Conservation (phyloP, 805 yeast genomes). For the Pichia manshurica region DNA sequence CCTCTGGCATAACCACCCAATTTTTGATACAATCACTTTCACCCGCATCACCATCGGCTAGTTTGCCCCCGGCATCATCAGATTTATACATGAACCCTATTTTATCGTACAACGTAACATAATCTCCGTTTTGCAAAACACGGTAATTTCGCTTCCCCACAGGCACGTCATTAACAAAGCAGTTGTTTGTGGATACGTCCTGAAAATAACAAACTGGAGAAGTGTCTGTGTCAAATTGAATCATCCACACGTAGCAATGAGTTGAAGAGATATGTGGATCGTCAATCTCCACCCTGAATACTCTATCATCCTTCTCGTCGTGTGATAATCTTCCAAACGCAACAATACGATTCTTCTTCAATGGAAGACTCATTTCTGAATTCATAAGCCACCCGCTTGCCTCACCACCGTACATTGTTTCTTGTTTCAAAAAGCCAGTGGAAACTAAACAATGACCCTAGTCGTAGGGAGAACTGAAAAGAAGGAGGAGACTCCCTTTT, state of each 20-base stretch:
- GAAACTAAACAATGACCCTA: too few relatives aligned
- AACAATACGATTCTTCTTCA: slow-evolving; percentile 30
- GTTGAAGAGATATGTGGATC: slow-evolving; percentile 35
- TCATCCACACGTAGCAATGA: slow-evolving; percentile 37
- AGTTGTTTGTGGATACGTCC: slow-evolving; percentile 49
- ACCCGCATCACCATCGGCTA: too few relatives aligned
- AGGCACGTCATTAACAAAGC: slow-evolving; percentile 35
- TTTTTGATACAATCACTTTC: slow-evolving; percentile 9
- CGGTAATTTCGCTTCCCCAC: slow-evolving; percentile 29
- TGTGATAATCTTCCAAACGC: slow-evolving; percentile 39
- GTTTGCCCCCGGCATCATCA: slow-evolving; percentile 6
- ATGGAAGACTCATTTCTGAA: slow-evolving; percentile 3
- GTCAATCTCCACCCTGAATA: slow-evolving; percentile 4
- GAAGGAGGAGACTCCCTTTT: too few relatives aligned
- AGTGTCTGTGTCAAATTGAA: slow-evolving; percentile 43
- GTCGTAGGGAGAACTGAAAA: too few relatives aligned
- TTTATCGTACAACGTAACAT: slow-evolving; percentile 33
- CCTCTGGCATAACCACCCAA: slow-evolving; percentile 40
- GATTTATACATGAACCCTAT: slow-evolving; percentile 15
- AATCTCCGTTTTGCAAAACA: slow-evolving; percentile 33
- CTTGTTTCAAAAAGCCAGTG: too few relatives aligned
- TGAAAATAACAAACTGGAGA: slow-evolving; percentile 44
- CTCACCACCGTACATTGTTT: neutral
- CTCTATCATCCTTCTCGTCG: slow-evolving; percentile 22
- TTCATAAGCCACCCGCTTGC: neutral